Evolutionary conservation across 1,284 basidiomycete genomes (phyloP), one percentile per base, ranked within the genome.

Genomic region (Rhodotorula sp.): DNA sequence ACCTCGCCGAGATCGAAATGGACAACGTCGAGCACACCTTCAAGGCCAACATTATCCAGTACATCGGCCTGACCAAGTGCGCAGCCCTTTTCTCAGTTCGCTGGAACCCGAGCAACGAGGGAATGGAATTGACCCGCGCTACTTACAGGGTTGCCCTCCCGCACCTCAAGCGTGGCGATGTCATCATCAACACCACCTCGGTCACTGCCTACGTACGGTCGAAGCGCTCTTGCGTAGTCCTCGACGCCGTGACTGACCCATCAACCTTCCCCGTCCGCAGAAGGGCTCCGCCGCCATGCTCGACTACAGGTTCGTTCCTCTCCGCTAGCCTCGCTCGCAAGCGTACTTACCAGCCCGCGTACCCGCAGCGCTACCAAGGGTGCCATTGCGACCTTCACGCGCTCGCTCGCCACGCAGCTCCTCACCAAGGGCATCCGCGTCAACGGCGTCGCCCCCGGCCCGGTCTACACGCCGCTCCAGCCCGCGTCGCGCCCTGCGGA

Each of bases 101-200:
- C 39, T n/a, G 22, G 19, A 17, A 22, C 8, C 34, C n/a, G 41
- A 4, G 25, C n/a, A 37, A 29, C 41, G 41, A 3, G 17, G 22
- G 9, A 9, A 57, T 27, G n/a, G n/a, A n/a, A n/a, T n/a, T n/a
- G n/a, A n/a, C n/a, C n/a, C n/a, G n/a, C n/a, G n/a, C n/a, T n/a
- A 72, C 87, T 55, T 84, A 85, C 48, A 86, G 85, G 80, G 78
- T 82, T 68, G 85, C 87, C 10, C 77, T 87, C 15, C 87, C 88
- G 27, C 85, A 89, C 81, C 84, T 89, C 81, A 85, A 86, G 75
- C 84, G 86, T 50, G 88, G 88, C 5, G 82, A 84, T 4, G 83
- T 83, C 44, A 89, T 89, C 79, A 87, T 89, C 83, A 88, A 88
- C 80, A 86, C 87, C 15, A 84, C 86, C 12, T 87, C 85, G 19